Evolutionary conservation across 805 yeast species (phyloP), one percentile per base, ranked within the genome.

Genomic region (Scheffersomyces lignosus): DNA sequence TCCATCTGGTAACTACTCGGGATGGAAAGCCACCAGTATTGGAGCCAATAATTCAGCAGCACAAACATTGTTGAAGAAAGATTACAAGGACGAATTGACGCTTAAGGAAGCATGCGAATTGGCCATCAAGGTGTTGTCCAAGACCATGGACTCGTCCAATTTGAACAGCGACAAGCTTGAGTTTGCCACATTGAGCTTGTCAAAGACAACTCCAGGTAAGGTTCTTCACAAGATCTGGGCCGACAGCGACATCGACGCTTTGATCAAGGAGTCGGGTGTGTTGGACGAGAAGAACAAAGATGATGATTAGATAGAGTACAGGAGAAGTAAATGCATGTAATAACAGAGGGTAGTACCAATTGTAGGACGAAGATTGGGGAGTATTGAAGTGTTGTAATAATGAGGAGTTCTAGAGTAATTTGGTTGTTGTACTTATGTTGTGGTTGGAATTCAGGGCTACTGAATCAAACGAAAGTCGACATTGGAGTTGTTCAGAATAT

Each of bases 1-100:
- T 60, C 99, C 99, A 10, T 87, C 96, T 0, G 99, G 99, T 18
- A 93, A 93, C 66, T 93, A 90, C 62, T 80, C 95, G 15, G 98
- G 99, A 17, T 93, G 99, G 99, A 89, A 87, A 65, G 99, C 99
- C 29, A 91, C 96, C 23, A 77, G 88, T 51, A 90, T 93, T 42
- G 99, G 99, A 28, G 96, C 97, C 34, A 93, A 93, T 68, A 89
- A 88, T 46, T 79, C 96, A 5, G 90, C 96, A 30, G 97, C 97
- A 1, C 99, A 93, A 69, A 91, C 99, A 1, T 69, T 93, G 46
- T 74, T 93, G 57, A 93, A 93, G 66, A 96, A 90, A 68, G 99
- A 93, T 53, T 93, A 87, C 70, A 88, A 85, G 58, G 91, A 87
- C 51, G 93, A 85, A 39, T 63, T 87, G 50, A 61, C 74, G 15